These are phyloP conservation scores for Geotrichum carabidarum DNA, from an alignment of 1,139 yeast genomes.

Conservation along the genomic window DNA sequence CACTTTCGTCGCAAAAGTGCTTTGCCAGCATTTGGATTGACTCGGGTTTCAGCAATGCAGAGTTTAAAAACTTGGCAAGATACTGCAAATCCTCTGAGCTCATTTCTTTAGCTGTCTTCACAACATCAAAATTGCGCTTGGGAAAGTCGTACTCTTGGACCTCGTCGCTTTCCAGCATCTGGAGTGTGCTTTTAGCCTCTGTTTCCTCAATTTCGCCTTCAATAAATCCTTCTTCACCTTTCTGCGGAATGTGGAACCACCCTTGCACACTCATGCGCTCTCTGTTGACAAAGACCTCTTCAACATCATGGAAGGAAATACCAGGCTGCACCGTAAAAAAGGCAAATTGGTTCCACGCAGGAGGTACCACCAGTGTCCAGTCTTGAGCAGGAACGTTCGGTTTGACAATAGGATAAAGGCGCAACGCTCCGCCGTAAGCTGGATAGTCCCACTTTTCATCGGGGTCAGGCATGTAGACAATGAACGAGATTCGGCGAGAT, in stretches of 20 bases:
- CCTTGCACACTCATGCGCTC: constrained; percentile 92
- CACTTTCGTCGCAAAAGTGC: constrained; percentile 60
- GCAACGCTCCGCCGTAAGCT: constrained; percentile 85
- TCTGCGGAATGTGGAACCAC: constrained; percentile 97
- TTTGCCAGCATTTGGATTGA: constrained; percentile 45
- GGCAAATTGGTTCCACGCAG: constrained; percentile 93
- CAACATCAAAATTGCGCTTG: constrained; percentile 8
- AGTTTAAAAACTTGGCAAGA: constrained; percentile 52
- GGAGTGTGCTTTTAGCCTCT: constrained; percentile 71
- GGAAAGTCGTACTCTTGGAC: constrained; percentile 82
- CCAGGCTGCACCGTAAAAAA: constrained; percentile 97
- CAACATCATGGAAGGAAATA: constrained; percentile 93
- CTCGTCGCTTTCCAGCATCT: constrained; percentile 72
- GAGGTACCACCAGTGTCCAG: constrained; percentile 62
- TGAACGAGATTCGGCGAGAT: constrained; percentile 85
- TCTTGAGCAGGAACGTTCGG: constrained; percentile 90
- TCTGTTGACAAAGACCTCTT: constrained; percentile 86
- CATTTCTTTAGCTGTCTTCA: constrained; percentile 13
- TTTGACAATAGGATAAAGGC: constrained; percentile 78
- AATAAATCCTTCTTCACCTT: constrained; percentile 74
- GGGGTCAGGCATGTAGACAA: constrained; percentile 88
- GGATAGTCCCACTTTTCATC: constrained; percentile 73
- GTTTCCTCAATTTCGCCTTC: constrained; percentile 75
- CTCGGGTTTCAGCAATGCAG: constrained; percentile 45
- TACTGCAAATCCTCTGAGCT: constrained; percentile 42